Percentiles rank a stretch among this genome's conserved stretches.
These are phyloP conservation scores for Colletotrichum godetiae DNA, from an alignment of 2,329 filamentous ascomycete genomes.

Conservation along the genomic window DNA sequence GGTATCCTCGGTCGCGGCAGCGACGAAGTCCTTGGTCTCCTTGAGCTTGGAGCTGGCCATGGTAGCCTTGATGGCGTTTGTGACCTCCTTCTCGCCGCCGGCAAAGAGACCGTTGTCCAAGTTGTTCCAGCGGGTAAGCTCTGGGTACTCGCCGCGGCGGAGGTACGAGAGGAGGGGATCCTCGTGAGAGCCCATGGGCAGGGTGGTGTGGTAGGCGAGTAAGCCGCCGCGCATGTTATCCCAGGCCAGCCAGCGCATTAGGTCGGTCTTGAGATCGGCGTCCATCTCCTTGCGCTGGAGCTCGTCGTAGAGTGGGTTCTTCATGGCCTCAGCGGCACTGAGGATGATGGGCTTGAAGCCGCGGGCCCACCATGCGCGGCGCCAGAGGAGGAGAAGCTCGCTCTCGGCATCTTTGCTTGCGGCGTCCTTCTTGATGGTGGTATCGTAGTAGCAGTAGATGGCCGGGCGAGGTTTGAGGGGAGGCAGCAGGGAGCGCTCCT, in stretches of 20 bases:
- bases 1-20: constrained; percentile 67
- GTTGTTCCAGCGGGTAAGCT: constrained; percentile 78
- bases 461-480: constrained; percentile 76
- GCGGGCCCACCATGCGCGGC: constrained; percentile 94
- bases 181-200: constrained; percentile 84
- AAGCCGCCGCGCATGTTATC: constrained; percentile 89
- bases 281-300: constrained; percentile 72
- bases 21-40: constrained; percentile 70
- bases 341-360: constrained; percentile 90
- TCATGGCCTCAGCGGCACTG: constrained; percentile 81
- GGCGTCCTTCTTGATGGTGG: constrained; percentile 69
- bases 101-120: constrained; percentile 79
- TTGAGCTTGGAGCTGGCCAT: constrained; percentile 67
- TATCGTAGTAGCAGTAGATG: constrained; percentile 93
- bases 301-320: constrained; percentile 81
- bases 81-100: constrained; percentile 73
- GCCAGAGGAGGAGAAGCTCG: constrained; percentile 85
- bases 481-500: constrained; percentile 85
- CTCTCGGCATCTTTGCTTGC: constrained; percentile 79
- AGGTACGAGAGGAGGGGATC: constrained; percentile 79
- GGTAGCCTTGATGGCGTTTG: constrained; percentile 70
- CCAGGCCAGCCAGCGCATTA: constrained; percentile 93
- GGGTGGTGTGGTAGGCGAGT: constrained; percentile 79
- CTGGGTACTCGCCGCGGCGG: constrained; percentile 79
- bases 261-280: constrained; percentile 71